Evolutionary conservation across 352 stramenopile genomes (phyloP).

Genomic region (Phytophthora brassicae): DNA sequence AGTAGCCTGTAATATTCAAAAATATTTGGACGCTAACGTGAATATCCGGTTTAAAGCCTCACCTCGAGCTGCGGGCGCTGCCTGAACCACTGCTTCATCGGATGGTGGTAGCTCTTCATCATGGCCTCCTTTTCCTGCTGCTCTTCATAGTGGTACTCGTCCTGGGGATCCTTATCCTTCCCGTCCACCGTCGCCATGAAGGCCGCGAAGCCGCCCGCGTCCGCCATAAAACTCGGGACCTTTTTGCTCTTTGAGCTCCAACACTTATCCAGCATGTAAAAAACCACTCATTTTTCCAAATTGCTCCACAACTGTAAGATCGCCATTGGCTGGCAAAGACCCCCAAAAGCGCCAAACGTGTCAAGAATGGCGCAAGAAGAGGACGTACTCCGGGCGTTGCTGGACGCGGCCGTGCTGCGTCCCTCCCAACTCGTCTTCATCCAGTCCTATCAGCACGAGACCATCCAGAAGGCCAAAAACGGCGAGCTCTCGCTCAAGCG

Average conservation of each 20-base stretch:
- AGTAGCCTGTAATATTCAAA: slow-evolving; percentile 1
- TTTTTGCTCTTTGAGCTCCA: slow-evolving; percentile 21
- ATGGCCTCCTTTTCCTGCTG: slow-evolving; percentile 86
- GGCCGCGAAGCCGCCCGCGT: slow-evolving; percentile 56
- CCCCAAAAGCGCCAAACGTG: not conserved
- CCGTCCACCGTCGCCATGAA: slow-evolving; percentile 70
- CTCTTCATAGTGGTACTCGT: slow-evolving; percentile 84
- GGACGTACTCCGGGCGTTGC: slow-evolving; percentile 63
- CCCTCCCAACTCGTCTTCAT: slow-evolving; percentile 53
- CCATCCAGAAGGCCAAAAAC: slow-evolving; percentile 59
- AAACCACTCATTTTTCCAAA: not conserved
- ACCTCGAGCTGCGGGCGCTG: slow-evolving; percentile 56
- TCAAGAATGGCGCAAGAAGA: slow-evolving; percentile 37
- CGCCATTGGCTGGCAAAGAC: not conserved
- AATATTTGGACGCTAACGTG: not conserved
- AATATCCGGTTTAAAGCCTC: not conserved
- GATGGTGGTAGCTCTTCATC: slow-evolving; percentile 87
- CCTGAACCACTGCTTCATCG: slow-evolving; percentile 89
- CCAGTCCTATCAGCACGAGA: slow-evolving; percentile 70
- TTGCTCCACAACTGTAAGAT: not conserved
- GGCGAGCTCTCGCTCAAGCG: slow-evolving; percentile 67
- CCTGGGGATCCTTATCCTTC: slow-evolving; percentile 25
- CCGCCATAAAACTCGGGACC: too few relatives aligned
- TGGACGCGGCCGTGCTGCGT: slow-evolving; percentile 54
- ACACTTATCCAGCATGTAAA: not conserved